Percentiles rank a stretch among this genome's conserved stretches.
Evolutionary conservation across 352 stramenopile species (phyloP).

Genomic region (Albugo candida): DNA sequence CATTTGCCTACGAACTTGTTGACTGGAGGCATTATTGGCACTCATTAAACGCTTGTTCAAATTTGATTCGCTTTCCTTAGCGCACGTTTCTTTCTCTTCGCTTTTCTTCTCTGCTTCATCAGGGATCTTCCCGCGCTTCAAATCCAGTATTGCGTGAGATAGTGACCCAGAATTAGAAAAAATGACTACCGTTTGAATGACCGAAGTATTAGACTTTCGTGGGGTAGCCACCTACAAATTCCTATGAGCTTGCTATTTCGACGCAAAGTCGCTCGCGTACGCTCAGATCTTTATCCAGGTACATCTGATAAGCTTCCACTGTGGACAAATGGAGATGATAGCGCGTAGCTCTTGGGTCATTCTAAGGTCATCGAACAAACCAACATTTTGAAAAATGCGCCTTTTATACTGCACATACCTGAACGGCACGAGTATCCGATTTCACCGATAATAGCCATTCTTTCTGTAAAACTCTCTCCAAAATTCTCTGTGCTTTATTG

Average conservation of each 20-base stretch:
- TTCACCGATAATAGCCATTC: too few relatives aligned
- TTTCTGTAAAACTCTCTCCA: too few relatives aligned
- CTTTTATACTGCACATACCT: background rate
- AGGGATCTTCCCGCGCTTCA: conserved; percentile 7
- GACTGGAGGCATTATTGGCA: background rate
- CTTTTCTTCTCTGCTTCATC: conserved; percentile 21
- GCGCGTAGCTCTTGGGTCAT: conserved; percentile 20
- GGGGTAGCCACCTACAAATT: too few relatives aligned
- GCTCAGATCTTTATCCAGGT: conserved; percentile 59
- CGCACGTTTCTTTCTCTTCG: background rate
- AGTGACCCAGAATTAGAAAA: too few relatives aligned
- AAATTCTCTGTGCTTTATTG: background rate
- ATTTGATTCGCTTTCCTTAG: background rate
- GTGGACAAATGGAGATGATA: conserved; percentile 43
- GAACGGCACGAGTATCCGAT: too few relatives aligned
- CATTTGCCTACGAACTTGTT: conserved; percentile 37
- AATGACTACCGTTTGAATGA: too few relatives aligned
- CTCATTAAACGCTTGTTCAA: background rate
- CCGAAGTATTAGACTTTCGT: too few relatives aligned
- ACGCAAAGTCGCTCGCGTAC: conserved; percentile 2
- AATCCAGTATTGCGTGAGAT: too few relatives aligned
- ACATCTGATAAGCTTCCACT: conserved; percentile 56
- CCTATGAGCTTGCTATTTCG: conserved; percentile 11
- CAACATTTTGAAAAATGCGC: background rate
- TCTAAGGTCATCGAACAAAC: conserved; percentile 12